Conservation (phyloP, 352 stramenopile genomes). For the Elongisporangium senticosum region DNA sequence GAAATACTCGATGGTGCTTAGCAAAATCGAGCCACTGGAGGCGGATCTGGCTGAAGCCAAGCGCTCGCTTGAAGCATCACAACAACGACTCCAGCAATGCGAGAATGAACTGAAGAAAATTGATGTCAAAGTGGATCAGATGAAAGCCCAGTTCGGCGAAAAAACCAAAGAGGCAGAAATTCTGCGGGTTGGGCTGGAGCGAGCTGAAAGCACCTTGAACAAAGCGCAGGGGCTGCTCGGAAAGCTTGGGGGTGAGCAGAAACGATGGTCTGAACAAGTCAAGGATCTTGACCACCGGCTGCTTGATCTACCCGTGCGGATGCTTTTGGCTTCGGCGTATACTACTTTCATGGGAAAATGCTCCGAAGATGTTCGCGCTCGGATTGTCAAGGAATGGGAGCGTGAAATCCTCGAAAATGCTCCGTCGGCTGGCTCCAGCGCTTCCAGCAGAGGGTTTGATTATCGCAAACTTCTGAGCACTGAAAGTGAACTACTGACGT, state of each 20-base stretch:
- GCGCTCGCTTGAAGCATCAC: conserved; percentile 75
- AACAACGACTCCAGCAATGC: conserved; percentile 85
- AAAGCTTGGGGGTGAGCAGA: conserved; percentile 90
- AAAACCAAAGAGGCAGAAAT: conserved; percentile 93
- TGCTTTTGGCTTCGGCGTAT: conserved; percentile 90
- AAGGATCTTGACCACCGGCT: conserved; percentile 77
- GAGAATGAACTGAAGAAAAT: conserved; percentile 91
- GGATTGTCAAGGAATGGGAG: conserved; percentile 80
- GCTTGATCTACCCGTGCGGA: conserved; percentile 80
- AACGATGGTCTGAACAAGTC: conserved; percentile 89
- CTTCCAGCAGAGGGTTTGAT: conserved; percentile 49
- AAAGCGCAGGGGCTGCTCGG: conserved; percentile 89
- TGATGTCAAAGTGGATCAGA: conserved; percentile 79
- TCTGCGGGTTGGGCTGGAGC: conserved; percentile 81
- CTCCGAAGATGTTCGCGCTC: conserved; percentile 81
- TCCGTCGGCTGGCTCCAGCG: conserved; percentile 13
- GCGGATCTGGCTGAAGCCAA: conserved; percentile 88
- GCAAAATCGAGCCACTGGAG: conserved; percentile 94
- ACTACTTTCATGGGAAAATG: conserved; percentile 92
- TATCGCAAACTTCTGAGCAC: conserved; percentile 87
- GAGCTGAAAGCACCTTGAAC: conserved; percentile 86
- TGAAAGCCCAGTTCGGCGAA: conserved; percentile 91
- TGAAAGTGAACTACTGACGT: conserved; percentile 91
- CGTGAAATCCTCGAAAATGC: conserved; percentile 40
- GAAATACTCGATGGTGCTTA: conserved; percentile 93